Evolutionary conservation across 306 rosid species (phyloP), one percentile per base, ranked within the genome.

Genomic region (Rosa multiflora): DNA sequence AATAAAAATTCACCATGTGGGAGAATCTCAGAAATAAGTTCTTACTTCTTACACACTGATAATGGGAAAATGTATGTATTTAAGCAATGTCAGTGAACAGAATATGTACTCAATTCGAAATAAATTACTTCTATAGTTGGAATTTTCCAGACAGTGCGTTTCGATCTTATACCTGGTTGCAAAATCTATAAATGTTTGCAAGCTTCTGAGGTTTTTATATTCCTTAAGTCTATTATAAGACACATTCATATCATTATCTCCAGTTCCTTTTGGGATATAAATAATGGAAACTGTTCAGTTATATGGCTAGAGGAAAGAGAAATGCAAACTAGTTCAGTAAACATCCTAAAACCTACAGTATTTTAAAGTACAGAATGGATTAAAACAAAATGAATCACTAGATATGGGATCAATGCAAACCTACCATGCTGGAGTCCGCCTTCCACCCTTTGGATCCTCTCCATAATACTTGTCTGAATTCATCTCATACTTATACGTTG

Each of bases 391-490:
- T 11, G 53, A 62, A 46, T 12, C 44, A 42, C 7, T 18, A 59
- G 42, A 39, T 26, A 70, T 46, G 66, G 13, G 51, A 14, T 13
- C 55, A 72, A 76, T 49, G 59, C 18, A 81, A 86, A 80, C 93
- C 73, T 91, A 96, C 99, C 99, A 93, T 67, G 99, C 94, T 37
- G 98, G 99, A 51, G 88, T 80, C 29, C 98, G 98, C 88, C 90
- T 91, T 71, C 85, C 90, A 74, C 74, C 83, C 77, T 81, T 96
- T 77, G 92, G 92, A 80, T 96, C 97, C 29, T 90, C 96, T 29
- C 99, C 94, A 0, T n/a, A 74, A 84, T 93, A 96, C 80, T 89
- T 95, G 32, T 89, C 91, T 23, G 98, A 96, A 82, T 96, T 86
- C 79, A 70, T 72, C 82, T 91, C 94, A 72, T 93, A 93, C 83